Evolutionary conservation across 2,329 filamentous ascomycete genomes (phyloP).

Genomic region (Claviceps quebecensis): DNA sequence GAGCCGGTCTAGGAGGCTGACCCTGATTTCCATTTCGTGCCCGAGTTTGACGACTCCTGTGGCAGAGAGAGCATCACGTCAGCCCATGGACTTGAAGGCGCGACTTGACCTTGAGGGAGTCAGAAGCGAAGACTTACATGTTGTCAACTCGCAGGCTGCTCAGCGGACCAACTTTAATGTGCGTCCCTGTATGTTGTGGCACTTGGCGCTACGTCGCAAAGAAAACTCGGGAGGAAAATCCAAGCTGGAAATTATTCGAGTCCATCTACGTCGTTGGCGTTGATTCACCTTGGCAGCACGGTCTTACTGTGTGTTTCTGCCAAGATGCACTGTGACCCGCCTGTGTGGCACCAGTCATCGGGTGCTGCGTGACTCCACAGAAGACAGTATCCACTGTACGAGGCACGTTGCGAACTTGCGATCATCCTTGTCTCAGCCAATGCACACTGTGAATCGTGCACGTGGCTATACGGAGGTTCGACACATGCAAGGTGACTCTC

Average conservation of each 20-base stretch:
- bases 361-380: not conserved
- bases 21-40: conserved; percentile 7
- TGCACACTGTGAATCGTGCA: conserved; percentile 9
- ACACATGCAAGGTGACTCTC: not conserved
- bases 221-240: not conserved
- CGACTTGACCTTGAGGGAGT: not conserved
- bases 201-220: not conserved
- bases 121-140: conserved; percentile 2
- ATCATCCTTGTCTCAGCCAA: not conserved
- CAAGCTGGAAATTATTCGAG: not conserved
- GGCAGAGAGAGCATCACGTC: not conserved
- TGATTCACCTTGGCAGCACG: not conserved
- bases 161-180: not conserved
- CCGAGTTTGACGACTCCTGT: conserved; percentile 6
- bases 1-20: conserved; percentile 12
- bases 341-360: not conserved
- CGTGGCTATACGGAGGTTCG: not conserved
- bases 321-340: not conserved
- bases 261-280: not conserved
- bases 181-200: not conserved
- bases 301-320: not conserved
- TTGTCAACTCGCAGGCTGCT: not conserved
- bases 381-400: not conserved
- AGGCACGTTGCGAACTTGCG: not conserved
- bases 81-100: not conserved